Evolutionary conservation across 2,329 filamentous ascomycete species (phyloP).

Genomic region (Penicillium sp.): DNA sequence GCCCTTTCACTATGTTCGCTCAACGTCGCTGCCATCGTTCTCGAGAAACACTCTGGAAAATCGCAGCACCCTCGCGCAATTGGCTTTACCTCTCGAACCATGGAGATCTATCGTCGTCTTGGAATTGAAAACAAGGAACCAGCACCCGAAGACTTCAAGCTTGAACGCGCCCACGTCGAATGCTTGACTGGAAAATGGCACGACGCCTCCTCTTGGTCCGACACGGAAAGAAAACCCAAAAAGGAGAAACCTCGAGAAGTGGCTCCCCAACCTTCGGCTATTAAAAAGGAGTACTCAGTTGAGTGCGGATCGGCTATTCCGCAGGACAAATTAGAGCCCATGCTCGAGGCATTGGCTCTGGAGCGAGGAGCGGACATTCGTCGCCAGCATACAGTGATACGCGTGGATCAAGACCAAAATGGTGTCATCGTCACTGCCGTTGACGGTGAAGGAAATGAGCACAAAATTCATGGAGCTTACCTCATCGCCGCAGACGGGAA

Average conservation of each 20-base stretch:
- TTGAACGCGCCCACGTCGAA: slow-evolving; percentile 26
- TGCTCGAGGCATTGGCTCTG: slow-evolving; percentile 37
- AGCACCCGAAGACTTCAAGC: slow-evolving; percentile 19
- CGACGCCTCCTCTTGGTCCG: slow-evolving; percentile 22
- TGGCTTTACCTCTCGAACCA: slow-evolving; percentile 41
- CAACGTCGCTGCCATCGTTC: slow-evolving; percentile 36
- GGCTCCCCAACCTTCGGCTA: slow-evolving; percentile 5
- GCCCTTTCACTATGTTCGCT: slow-evolving; percentile 41
- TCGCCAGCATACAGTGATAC: slow-evolving; percentile 34
- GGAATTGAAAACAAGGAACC: slow-evolving; percentile 30
- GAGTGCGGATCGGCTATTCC: slow-evolving; percentile 35
- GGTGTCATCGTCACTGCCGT: slow-evolving; percentile 30
- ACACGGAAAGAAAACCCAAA: slow-evolving; percentile 15
- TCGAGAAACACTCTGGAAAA: slow-evolving; percentile 41
- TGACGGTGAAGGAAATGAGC: slow-evolving; percentile 11
- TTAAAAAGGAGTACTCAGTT: slow-evolving; percentile 25
- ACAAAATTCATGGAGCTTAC: slow-evolving; percentile 36
- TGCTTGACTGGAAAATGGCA: slow-evolving; percentile 25
- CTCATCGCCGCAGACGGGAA: slow-evolving; percentile 44
- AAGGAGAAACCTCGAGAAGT: background rate
- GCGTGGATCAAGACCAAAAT: slow-evolving; percentile 26
- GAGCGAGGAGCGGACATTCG: slow-evolving; percentile 40
- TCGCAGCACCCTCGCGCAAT: slow-evolving; percentile 44
- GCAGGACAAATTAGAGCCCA: slow-evolving; percentile 46
- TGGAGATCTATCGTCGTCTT: slow-evolving; percentile 40